Conservation (phyloP, 2,329 filamentous ascomycete species). For the Colletotrichum echinochloae region DNA sequence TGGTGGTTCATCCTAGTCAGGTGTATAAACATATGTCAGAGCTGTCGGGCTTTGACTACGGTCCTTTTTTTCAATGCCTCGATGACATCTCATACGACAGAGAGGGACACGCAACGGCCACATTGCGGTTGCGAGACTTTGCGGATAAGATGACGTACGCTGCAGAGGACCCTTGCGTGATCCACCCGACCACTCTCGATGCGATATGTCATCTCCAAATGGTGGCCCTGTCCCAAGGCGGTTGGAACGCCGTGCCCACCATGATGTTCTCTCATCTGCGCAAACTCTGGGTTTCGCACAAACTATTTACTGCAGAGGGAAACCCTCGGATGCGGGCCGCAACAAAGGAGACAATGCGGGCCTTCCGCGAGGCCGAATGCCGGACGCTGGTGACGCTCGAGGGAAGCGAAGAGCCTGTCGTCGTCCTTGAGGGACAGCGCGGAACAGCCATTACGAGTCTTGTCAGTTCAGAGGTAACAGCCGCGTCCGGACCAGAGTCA, state of each 20-base stretch:
- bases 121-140: constrained; percentile 10
- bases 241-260: constrained; percentile 3
- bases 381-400: no score
- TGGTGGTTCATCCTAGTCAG: background rate
- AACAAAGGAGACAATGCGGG: constrained; percentile 10
- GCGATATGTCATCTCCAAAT: constrained; percentile 23
- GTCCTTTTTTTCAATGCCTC: constrained; percentile 29
- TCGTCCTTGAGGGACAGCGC: no score
- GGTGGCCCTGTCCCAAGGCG: constrained; percentile 4
- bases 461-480: no score
- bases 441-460: no score
- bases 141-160: constrained; percentile 29
- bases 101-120: constrained; percentile 14
- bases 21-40: constrained; percentile 15
- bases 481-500: no score
- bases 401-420: no score
- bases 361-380: no score
- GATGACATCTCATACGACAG: constrained; percentile 17
- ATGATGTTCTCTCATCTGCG: constrained; percentile 27
- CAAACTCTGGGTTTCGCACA: no score
- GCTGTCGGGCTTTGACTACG: constrained; percentile 28
- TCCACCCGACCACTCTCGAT: constrained; percentile 29
- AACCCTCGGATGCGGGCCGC: background rate
- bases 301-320: background rate
- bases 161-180: constrained; percentile 30